These are phyloP conservation scores for Neurospora sp. DNA, from an alignment of 495 filamentous ascomycete genomes.

Conservation along the genomic window DNA sequence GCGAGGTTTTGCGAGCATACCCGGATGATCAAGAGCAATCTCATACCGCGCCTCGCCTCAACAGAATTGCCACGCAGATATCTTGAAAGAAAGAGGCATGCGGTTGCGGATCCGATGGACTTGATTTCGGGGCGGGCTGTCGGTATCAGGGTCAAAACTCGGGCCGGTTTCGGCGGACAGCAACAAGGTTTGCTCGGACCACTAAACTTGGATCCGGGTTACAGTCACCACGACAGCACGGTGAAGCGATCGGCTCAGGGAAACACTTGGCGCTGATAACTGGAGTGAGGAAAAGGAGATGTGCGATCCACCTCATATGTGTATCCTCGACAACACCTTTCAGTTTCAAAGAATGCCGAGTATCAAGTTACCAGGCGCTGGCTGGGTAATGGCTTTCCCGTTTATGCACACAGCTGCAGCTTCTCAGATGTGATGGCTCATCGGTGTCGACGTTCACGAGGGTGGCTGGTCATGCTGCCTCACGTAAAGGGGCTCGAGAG, in stretches of 20 bases:
- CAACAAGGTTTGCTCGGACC: neutral
- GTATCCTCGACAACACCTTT: neutral
- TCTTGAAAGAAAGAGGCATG: neutral
- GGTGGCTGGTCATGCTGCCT: neutral
- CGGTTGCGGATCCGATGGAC: neutral
- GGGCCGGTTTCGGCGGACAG: neutral
- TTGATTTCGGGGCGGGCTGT: neutral
- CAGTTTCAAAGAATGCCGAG: neutral
- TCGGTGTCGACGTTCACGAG: neutral
- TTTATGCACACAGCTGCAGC: neutral
- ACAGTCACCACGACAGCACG: neutral
- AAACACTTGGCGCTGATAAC: neutral
- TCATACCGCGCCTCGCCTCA: slow-evolving; percentile 21
- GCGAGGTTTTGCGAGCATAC: slow-evolving; percentile 49
- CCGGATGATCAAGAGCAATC: slow-evolving; percentile 25
- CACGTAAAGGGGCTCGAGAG: neutral
- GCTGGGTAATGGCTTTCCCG: neutral
- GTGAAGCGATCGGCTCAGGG: neutral
- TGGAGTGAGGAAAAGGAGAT: neutral
- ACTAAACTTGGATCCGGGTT: neutral
- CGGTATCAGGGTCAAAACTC: neutral
- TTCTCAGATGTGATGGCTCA: neutral
- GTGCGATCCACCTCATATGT: neutral
- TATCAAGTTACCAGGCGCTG: neutral
- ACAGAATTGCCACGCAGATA: slow-evolving; percentile 18